phyloP scores from a whole-genome alignment of 1,139 yeast genomes.

The Meyerozyma guilliermondii region DNA sequence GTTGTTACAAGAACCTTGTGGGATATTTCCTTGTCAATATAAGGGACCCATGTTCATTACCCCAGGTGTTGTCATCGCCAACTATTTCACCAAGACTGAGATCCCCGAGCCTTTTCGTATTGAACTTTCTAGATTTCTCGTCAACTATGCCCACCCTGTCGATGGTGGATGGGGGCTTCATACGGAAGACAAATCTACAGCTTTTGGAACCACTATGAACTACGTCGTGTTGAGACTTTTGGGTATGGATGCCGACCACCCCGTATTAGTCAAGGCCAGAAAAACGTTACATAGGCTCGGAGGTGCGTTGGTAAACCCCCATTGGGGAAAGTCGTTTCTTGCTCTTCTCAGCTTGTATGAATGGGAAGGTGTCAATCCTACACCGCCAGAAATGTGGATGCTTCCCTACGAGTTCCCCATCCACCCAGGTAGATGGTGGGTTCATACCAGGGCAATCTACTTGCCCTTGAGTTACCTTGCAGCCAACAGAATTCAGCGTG shows the following conservation, averaged over 20 bases:
- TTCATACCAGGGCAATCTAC: slow-evolving; percentile 91
- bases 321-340: slow-evolving; percentile 97
- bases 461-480: slow-evolving; percentile 81
- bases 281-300: slow-evolving; percentile 66
- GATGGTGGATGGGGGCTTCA: slow-evolving; percentile 99
- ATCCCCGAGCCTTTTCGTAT: slow-evolving; percentile 61
- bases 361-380: slow-evolving; percentile 98
- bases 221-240: slow-evolving; percentile 73
- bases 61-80: slow-evolving; percentile 77
- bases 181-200: slow-evolving; percentile 85
- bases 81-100: slow-evolving; percentile 62
- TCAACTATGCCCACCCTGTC: slow-evolving; percentile 89
- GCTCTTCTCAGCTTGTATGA: slow-evolving; percentile 73
- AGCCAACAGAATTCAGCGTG: slow-evolving; percentile 51
- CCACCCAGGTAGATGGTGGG: slow-evolving; percentile 99
- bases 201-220: slow-evolving; percentile 89
- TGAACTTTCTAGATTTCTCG: slow-evolving; percentile 79
- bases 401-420: slow-evolving; percentile 76
- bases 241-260: slow-evolving; percentile 71
- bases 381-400: slow-evolving; percentile 94
- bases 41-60: slow-evolving; percentile 98
- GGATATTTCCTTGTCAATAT: slow-evolving; percentile 87
- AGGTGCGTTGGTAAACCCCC: slow-evolving; percentile 88
- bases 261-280: slow-evolving; percentile 77
- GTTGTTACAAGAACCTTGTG: slow-evolving; percentile 62